Conservation (phyloP, 495 filamentous ascomycete species). For the Viridothelium virens region DNA sequence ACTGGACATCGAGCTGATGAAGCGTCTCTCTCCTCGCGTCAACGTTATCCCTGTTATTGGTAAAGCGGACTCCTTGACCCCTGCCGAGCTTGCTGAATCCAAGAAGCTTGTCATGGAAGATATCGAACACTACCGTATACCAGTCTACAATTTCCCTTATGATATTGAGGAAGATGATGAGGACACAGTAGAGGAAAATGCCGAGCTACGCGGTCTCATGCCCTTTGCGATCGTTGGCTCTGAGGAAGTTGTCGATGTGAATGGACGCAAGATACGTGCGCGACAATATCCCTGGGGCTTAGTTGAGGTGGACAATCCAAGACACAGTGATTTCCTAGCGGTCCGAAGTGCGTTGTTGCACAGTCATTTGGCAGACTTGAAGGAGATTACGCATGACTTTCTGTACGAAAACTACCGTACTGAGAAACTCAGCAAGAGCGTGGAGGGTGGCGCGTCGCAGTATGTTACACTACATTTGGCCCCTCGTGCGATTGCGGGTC, state of each 20-base stretch:
- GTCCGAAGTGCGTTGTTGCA: slow-evolving; percentile 94
- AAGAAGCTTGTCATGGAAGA: slow-evolving; percentile 99
- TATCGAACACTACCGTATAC: slow-evolving; percentile 98
- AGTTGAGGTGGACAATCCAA: slow-evolving; percentile 97
- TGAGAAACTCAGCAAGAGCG: slow-evolving; percentile 99
- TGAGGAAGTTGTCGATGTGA: slow-evolving; percentile 90
- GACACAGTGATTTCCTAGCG: slow-evolving; percentile 96
- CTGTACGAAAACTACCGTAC: slow-evolving; percentile 99
- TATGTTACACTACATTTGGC: slow-evolving; percentile 58
- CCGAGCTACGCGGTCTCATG: slow-evolving; percentile 93
- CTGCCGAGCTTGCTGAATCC: slow-evolving; percentile 91
- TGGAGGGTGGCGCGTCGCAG: slow-evolving; percentile 65
- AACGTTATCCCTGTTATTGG: slow-evolving; percentile 99
- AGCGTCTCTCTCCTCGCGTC: slow-evolving; percentile 92
- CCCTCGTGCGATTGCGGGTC: slow-evolving; percentile 24
- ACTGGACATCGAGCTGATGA: slow-evolving; percentile 98
- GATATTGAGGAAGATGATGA: slow-evolving; percentile 99
- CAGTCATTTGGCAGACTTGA: slow-evolving; percentile 93
- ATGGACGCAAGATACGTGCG: slow-evolving; percentile 56
- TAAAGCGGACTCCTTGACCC: slow-evolving; percentile 95
- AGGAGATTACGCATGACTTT: slow-evolving; percentile 99
- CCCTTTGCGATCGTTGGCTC: slow-evolving; percentile 97
- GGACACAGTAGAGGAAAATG: slow-evolving; percentile 98
- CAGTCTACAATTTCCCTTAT: slow-evolving; percentile 99
- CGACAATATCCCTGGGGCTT: slow-evolving; percentile 98